phyloP scores from a whole-genome alignment of 179 eudicot genomes.

The Beta lomatogona region DNA sequence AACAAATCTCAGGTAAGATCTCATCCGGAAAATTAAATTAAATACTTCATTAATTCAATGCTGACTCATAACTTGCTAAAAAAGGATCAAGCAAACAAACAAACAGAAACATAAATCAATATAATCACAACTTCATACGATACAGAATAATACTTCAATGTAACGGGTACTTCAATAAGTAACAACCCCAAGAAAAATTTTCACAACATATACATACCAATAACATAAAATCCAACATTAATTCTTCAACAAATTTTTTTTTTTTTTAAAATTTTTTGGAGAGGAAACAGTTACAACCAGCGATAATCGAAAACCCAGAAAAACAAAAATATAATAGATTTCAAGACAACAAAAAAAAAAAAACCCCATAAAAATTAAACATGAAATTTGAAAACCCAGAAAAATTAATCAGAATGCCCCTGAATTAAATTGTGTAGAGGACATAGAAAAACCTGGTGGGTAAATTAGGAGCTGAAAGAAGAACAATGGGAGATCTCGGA shows the following conservation, averaged over 20 bases:
- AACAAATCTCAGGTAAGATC: conserved; percentile 19
- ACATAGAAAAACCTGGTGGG: neutral
- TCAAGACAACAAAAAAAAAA: neutral
- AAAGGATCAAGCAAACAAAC: neutral
- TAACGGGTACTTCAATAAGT: neutral
- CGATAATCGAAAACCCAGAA: neutral
- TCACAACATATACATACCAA: too few relatives aligned
- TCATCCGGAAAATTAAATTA: neutral
- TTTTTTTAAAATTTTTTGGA: too few relatives aligned
- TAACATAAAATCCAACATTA: too few relatives aligned
- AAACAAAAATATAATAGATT: neutral
- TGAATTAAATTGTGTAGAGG: neutral
- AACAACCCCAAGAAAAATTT: neutral
- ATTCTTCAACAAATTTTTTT: too few relatives aligned
- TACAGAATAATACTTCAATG: neutral
- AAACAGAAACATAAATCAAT: neutral
- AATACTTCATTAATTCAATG: conserved; percentile 18
- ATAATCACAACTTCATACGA: neutral
- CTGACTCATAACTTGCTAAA: conserved; percentile 10
- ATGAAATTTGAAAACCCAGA: conserved; percentile 7
- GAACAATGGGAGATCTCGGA: conserved; percentile 2
- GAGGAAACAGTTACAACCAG: neutral
- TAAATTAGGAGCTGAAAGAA: conserved; percentile 1
- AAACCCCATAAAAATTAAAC: neutral
- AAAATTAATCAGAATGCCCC: neutral